Base-by-base conservation (phyloP, 441 rosid genomes). In the Gossypium davidsonii region DNA sequence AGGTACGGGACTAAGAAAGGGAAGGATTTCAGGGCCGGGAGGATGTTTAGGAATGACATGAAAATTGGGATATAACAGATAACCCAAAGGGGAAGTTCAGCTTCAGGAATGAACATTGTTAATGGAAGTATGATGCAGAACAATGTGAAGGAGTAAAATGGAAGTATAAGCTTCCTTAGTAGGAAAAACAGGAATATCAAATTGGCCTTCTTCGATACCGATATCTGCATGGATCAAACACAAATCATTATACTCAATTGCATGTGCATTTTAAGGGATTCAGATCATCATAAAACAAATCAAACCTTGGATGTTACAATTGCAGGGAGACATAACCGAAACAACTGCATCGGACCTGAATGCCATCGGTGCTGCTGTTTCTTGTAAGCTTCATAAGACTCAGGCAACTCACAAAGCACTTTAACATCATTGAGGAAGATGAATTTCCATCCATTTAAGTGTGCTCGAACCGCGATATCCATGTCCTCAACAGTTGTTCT, bases 361-460 rank as follows among this genome's bases (percentile, higher is more conserved):
- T 93, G 98, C 98, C 98, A 93, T 1, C 98, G 89, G 72, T 93
- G 97, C 72, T 94, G 98, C 48, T 92, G 96, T 69, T 93, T 93
- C 85, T 89, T 93, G 73, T 93, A 93, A 74, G 98, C 94, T 85
- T 91, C 98, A 77, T 93, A 91, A 60, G 90, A 93, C 76, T 91
- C 98, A 0, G 98, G 98, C 70, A 93, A 74, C 74, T 93, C 98
- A 18, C 98, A 93, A 5, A 91, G 86, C 37, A 90, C 97, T 78
- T 79, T 85, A 9, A 91, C 96, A 52, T 93, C 98, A 25, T 93
- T 90, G 14, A 93, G 90, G 74, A 79, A 91, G 55, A 93, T 77
- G 64, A 93, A 91, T 70, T 89, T 93, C 97, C 98, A 93, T 0
- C 98, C 97, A 25, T 86, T 80, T 28, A 93, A 85, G 81, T 93